A percentile compares a stretch with the other conserved stretches of the same genome.
Evolutionary conservation across 73 alveolate genomes (phyloP).

Genomic region (Paramecium sexaurelia): DNA sequence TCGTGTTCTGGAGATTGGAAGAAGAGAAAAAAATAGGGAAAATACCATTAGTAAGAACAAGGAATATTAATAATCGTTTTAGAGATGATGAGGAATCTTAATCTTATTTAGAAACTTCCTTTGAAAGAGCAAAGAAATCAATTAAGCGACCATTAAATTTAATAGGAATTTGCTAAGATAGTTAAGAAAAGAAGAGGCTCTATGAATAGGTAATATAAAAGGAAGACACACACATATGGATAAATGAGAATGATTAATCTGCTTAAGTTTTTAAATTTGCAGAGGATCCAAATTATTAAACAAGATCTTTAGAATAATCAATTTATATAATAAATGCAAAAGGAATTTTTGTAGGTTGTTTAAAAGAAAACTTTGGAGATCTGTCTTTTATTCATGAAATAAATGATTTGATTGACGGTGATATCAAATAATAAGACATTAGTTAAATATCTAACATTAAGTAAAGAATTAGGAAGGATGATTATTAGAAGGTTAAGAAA

Average conservation of each 20-base stretch:
- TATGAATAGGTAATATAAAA: background rate
- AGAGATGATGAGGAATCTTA: background rate
- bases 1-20: slow-evolving; percentile 23
- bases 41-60: background rate
- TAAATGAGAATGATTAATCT: slow-evolving; percentile 24
- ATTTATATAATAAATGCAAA: background rate
- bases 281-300: background rate
- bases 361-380: slow-evolving; percentile 38
- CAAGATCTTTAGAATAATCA: background rate
- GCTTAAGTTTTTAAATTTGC: slow-evolving; percentile 32
- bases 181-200: background rate
- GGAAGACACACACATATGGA: slow-evolving; percentile 28
- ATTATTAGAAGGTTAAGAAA: slow-evolving; percentile 7
- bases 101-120: slow-evolving; percentile 21
- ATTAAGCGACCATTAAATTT: background rate
- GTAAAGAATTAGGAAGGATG: slow-evolving; percentile 21
- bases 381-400: background rate
- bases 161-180: slow-evolving; percentile 15
- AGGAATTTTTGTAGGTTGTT: slow-evolving; percentile 12
- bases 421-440: background rate
- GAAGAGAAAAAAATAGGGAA: background rate
- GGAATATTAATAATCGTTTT: background rate
- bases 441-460: background rate
- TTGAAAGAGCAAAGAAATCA: background rate
- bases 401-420: background rate